A percentile compares a stretch with the other conserved stretches of the same genome.
These are phyloP conservation scores for Mucor saturninus DNA, from an alignment of 371 early-diverging fungal species.

Conservation along the genomic window DNA sequence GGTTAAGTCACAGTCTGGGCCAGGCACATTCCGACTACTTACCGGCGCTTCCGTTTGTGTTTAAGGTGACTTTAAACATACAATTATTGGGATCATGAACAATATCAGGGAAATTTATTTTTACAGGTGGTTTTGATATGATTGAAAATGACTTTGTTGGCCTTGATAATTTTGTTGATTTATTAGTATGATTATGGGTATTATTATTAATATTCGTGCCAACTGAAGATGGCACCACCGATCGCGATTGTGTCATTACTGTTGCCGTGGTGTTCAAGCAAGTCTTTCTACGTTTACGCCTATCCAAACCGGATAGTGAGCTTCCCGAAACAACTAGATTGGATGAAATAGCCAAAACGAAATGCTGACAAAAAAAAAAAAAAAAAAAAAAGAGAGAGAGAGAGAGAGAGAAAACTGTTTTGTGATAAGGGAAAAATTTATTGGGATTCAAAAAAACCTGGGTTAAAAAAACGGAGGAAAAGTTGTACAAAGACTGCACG, in stretches of 20 bases:
- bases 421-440: neutral
- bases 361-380: conserved; percentile 1
- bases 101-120: conserved; percentile 13
- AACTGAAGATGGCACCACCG: neutral
- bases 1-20: neutral
- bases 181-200: neutral
- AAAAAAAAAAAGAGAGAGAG: conserved; percentile 11
- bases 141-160: neutral
- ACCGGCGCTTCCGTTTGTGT: conserved; percentile 29
- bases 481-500: conserved; percentile 6
- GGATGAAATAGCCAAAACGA: conserved; percentile 31
- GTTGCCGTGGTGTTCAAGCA: neutral
- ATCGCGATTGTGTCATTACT: conserved; percentile 3
- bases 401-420: neutral
- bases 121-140: neutral
- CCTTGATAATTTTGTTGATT: neutral
- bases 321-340: conserved; percentile 18
- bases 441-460: conserved; percentile 6
- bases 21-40: neutral
- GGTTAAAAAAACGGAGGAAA: conserved; percentile 1
- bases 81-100: conserved; percentile 27
- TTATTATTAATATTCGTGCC: neutral
- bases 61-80: conserved; percentile 33
- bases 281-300: conserved; percentile 30
- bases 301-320: conserved; percentile 24